Evolutionary conservation across 2,329 filamentous ascomycete species (phyloP).

Genomic region (Trichoderma simmonsii): DNA sequence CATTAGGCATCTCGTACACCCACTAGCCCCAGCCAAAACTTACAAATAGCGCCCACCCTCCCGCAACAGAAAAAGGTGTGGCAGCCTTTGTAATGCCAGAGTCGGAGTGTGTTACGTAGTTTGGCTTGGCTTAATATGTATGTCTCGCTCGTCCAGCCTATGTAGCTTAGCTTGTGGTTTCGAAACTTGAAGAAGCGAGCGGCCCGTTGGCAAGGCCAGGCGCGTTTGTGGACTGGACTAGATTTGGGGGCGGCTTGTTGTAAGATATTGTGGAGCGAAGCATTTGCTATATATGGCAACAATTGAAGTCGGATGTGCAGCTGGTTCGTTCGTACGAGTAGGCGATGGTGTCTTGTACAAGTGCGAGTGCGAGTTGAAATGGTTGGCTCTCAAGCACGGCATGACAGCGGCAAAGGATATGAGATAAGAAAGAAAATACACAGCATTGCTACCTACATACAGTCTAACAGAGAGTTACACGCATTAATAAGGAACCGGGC

Average conservation of each 20-base stretch:
- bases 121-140: not conserved
- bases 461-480: not conserved
- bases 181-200: not conserved
- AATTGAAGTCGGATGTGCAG: not conserved
- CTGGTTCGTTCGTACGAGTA: no score
- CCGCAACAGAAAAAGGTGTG: not conserved
- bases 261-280: not conserved
- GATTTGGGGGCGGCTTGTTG: not conserved
- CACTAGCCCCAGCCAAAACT: no score
- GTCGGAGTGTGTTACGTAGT: not conserved
- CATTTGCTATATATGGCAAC: not conserved
- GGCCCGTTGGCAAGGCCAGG: not conserved
- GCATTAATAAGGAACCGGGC: not conserved
- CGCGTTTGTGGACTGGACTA: not conserved
- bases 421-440: not conserved
- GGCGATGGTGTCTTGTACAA: not conserved
- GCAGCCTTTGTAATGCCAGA: not conserved
- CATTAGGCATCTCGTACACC: not conserved
- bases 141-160: not conserved
- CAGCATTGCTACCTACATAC: not conserved
- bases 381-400: not conserved
- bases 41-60: not conserved
- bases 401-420: not conserved
- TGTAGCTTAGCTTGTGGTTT: not conserved
- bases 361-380: not conserved